These are phyloP conservation scores for Neovahlkampfia damariscottae DNA, from an alignment of 78 protist genomes.

Conservation along the genomic window DNA sequence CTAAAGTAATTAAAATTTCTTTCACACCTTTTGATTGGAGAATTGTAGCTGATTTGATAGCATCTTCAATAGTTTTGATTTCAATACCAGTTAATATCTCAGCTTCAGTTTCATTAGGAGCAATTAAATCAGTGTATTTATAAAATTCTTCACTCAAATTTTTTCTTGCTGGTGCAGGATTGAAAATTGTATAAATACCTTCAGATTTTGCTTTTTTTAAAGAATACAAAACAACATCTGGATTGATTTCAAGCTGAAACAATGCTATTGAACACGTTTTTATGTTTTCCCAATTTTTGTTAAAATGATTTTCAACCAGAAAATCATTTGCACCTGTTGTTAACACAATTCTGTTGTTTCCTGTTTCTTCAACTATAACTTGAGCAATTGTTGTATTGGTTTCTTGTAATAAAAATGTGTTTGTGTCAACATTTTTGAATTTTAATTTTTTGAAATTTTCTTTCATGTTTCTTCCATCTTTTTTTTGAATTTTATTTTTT, in stretches of 20 bases:
- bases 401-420: not conserved
- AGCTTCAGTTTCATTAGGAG: slow-evolving; percentile 30
- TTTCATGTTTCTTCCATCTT: no score
- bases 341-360: slow-evolving; percentile 19
- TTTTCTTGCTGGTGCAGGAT: slow-evolving; percentile 26
- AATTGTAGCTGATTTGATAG: not conserved
- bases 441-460: not conserved
- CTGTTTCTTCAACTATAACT: slow-evolving; percentile 16
- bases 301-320: not conserved
- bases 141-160: not conserved
- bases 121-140: not conserved
- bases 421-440: not conserved
- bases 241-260: slow-evolving; percentile 21
- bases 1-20: slow-evolving; percentile 9
- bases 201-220: not conserved
- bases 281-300: not conserved
- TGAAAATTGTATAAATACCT: slow-evolving; percentile 8
- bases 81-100: slow-evolving; percentile 1
- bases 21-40: not conserved
- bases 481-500: no score
- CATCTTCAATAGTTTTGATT: not conserved
- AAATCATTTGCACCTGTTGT: not conserved
- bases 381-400: slow-evolving; percentile 16
- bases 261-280: not conserved
- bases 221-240: not conserved